Percentiles rank a stretch among this genome's conserved stretches.
Evolutionary conservation across 2,329 filamentous ascomycete genomes (phyloP).

Genomic region (Chaetomium olivaceum): DNA sequence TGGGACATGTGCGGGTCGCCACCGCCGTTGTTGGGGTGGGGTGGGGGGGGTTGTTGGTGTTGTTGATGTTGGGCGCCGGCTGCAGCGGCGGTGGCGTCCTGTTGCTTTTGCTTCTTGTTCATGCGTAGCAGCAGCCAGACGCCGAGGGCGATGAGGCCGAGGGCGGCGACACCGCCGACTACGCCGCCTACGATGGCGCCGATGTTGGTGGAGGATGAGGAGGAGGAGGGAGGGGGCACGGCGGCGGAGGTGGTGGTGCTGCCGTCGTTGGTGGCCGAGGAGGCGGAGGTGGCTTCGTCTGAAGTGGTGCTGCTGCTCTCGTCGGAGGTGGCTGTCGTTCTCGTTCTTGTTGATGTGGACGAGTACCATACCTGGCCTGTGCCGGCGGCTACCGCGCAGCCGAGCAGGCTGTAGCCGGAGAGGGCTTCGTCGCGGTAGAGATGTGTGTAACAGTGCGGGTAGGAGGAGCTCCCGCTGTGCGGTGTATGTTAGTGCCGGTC

Average conservation of each 20-base stretch:
- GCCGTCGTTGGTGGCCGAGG: background rate
- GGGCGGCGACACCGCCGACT: constrained; percentile 36
- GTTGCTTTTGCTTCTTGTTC: constrained; percentile 30
- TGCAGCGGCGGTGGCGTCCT: background rate
- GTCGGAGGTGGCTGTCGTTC: background rate
- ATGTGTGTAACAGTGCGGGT: constrained; percentile 38
- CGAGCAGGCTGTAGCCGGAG: constrained; percentile 37
- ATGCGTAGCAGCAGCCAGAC: constrained; percentile 37
- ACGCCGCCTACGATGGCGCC: constrained; percentile 40
- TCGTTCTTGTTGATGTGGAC: constrained; percentile 1
- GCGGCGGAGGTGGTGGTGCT: background rate
- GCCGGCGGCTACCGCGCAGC: constrained; percentile 34
- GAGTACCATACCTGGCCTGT: constrained; percentile 31
- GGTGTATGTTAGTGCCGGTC: background rate
- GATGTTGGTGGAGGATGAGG: constrained; percentile 20
- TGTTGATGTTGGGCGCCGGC: constrained; percentile 1
- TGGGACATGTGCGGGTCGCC: constrained; percentile 22
- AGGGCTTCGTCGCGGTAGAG: constrained; percentile 33
- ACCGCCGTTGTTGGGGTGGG: constrained; percentile 16
- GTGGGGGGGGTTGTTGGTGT: constrained; percentile 18
- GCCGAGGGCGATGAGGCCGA: constrained; percentile 36
- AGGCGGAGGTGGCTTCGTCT: background rate
- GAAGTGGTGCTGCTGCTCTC: background rate
- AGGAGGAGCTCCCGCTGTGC: constrained; percentile 30
- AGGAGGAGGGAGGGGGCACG: background rate